Evolutionary conservation across 352 stramenopile species (phyloP), one percentile per base, ranked within the genome.

Genomic region (Phytophthora sp.): DNA sequence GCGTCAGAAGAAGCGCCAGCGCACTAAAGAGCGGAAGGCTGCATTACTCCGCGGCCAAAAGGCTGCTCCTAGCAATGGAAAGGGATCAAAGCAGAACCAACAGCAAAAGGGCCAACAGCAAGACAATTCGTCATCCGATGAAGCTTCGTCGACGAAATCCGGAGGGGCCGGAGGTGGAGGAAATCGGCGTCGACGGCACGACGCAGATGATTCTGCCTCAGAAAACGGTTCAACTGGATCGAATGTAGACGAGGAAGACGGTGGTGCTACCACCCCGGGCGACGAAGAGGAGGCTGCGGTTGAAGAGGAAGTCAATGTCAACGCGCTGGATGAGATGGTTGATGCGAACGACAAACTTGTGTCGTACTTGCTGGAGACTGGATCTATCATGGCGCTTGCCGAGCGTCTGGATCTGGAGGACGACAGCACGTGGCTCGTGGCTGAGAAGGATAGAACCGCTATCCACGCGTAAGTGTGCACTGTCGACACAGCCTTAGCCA

Each of bases 251-350:
- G 77, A 76, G 1, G 74, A 83, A 13, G 70, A 82, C 27, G 76
- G 70, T 13, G 59, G 62, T 18, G 30, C 39, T 23, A 76, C 66
- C 11, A 68, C 54, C 6, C 63, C 54, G 32, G 70, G 56, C 6
- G 72, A 80, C 23, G 69, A 80, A 48, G 66, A 77, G 27, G 54
- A 72, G 48, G 54, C 50, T 24, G 62, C 54, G 12, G 65, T 63
- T 13, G 70, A 66, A 20, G 72, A 87, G 45, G 70, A 84, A 34
- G 80, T 84, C 18, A 85, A 90, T 15, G 44, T 69, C 6, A 63
- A 89, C 58, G 76, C 82, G 39, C 74, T 95, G 43, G 86, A 95
- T 51, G 83, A 90, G 53, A 95, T 95, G 86, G 79, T 95, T 53
- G 69, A 76, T 57, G 85, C 84, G 15, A 95, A 95, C 62, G 86